phyloP scores from a whole-genome alignment of 176 grass and related monocot genomes.

The Eremochloa ophiuroides region DNA sequence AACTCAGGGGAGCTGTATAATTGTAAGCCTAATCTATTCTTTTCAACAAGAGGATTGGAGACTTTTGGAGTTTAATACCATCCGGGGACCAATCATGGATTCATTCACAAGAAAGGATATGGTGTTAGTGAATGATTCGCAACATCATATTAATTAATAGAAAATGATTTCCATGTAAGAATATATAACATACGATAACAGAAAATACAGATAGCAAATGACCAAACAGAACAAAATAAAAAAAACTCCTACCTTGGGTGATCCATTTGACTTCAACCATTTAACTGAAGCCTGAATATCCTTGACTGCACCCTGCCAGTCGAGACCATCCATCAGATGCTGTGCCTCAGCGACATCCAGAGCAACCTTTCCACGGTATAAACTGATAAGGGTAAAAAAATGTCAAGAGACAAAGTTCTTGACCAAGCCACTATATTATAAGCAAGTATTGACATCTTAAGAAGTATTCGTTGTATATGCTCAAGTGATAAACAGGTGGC shows the following conservation, averaged over 20 bases:
- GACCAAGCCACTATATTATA: not conserved
- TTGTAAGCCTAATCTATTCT: not conserved
- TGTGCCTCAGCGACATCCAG: conserved; percentile 84
- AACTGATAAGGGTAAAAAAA: conserved; percentile 36
- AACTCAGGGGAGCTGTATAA: not conserved
- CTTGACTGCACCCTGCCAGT: conserved; percentile 84
- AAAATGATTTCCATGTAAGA: not conserved
- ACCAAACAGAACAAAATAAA: not conserved
- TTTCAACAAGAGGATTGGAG: not conserved
- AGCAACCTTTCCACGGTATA: conserved; percentile 93
- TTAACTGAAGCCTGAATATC: conserved; percentile 92
- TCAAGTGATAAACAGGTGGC: conserved; percentile 13
- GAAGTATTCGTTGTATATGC: not conserved
- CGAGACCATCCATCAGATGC: conserved; percentile 80
- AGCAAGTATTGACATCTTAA: not conserved
- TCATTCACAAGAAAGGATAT: not conserved
- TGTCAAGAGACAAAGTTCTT: not conserved
- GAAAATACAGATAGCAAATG: not conserved
- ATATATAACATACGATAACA: not conserved
- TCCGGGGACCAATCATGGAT: not conserved
- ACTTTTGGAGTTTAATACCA: not conserved
- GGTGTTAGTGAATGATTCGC: not conserved
- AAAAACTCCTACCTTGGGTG: conserved; percentile 51
- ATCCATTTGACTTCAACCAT: conserved; percentile 92
- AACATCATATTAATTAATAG: not conserved